These are phyloP conservation scores for Alopecurus myosuroides DNA, from an alignment of 176 grass and related monocot species.

Conservation along the genomic window DNA sequence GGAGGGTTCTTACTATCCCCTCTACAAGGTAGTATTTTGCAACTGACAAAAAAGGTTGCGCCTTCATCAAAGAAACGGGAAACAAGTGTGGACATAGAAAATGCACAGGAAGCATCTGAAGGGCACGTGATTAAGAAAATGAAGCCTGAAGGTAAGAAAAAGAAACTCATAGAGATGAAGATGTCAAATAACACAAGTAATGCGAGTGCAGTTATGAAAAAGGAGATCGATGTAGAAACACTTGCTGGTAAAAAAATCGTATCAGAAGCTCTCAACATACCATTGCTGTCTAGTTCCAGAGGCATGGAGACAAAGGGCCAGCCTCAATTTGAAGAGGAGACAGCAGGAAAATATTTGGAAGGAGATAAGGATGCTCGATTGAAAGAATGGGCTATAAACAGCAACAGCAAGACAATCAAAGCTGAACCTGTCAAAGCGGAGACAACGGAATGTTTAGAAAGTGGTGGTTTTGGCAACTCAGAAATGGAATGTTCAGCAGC, in stretches of 20 bases:
- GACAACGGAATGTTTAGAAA: slow-evolving; percentile 36
- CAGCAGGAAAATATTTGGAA: slow-evolving; percentile 20
- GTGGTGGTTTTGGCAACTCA: slow-evolving; percentile 37
- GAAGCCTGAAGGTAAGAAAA: slow-evolving; percentile 55
- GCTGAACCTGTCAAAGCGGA: slow-evolving; percentile 38
- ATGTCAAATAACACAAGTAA: slow-evolving; percentile 42
- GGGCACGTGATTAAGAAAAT: slow-evolving; percentile 45
- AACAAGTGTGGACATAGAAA: slow-evolving; percentile 27
- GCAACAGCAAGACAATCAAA: slow-evolving; percentile 31
- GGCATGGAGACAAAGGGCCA: slow-evolving; percentile 28
- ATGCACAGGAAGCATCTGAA: slow-evolving; percentile 34
- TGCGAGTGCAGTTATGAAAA: slow-evolving; percentile 35
- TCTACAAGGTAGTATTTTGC: slow-evolving; percentile 43
- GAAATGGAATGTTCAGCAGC: slow-evolving; percentile 32
- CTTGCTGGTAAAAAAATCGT: slow-evolving; percentile 34
- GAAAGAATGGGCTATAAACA: slow-evolving; percentile 33
- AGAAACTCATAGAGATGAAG: slow-evolving; percentile 34
- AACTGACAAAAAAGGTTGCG: slow-evolving; percentile 56
- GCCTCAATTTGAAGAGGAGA: slow-evolving; percentile 41
- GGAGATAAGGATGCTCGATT: slow-evolving; percentile 35
- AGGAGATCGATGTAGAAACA: slow-evolving; percentile 48
- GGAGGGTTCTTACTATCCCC: slow-evolving; percentile 74
- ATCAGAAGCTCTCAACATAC: slow-evolving; percentile 46
- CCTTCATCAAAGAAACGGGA: slow-evolving; percentile 53
- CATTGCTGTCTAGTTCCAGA: slow-evolving; percentile 34